phyloP scores from a whole-genome alignment of 257 asterid species.

The Solanum appendiculatum region DNA sequence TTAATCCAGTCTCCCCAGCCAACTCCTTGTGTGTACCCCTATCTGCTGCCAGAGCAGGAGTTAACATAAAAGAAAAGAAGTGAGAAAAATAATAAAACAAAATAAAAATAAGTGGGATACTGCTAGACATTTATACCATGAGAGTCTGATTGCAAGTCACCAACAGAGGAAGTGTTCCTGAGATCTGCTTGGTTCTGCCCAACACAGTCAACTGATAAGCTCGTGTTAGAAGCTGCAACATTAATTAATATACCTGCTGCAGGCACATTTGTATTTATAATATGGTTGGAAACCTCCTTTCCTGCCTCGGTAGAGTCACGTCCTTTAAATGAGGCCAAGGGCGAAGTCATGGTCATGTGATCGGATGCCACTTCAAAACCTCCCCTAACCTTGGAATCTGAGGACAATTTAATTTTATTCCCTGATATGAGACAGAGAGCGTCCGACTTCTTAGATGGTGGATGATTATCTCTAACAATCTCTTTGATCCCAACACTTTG shows the following conservation, averaged over 20 bases:
- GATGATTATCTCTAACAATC: conserved; percentile 14
- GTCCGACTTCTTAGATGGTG: conserved; percentile 6
- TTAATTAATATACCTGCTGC: conserved; percentile 1
- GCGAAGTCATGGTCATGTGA: background rate
- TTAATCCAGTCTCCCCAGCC: background rate
- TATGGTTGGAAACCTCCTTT: background rate
- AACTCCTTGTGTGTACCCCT: background rate
- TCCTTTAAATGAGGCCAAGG: conserved; percentile 4
- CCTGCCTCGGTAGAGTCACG: background rate
- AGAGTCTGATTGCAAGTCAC: conserved; percentile 8
- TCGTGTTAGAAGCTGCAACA: conserved; percentile 5
- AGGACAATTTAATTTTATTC: conserved; percentile 6
- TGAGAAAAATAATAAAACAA: background rate
- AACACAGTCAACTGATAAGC: conserved; percentile 7
- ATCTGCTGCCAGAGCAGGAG: background rate
- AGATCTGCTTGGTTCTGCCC: conserved; percentile 13
- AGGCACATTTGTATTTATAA: background rate
- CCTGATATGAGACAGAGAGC: conserved; percentile 6
- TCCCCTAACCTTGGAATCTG: conserved; percentile 11
- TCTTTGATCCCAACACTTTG: conserved; percentile 39
- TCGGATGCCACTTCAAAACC: conserved; percentile 6
- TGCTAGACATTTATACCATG: conserved; percentile 14
- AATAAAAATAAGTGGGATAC: background rate
- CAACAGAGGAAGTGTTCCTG: background rate
- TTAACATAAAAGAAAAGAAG: background rate